phyloP scores from a whole-genome alignment of 2,329 filamentous ascomycete species.

The Chaetothyriales sp. region DNA sequence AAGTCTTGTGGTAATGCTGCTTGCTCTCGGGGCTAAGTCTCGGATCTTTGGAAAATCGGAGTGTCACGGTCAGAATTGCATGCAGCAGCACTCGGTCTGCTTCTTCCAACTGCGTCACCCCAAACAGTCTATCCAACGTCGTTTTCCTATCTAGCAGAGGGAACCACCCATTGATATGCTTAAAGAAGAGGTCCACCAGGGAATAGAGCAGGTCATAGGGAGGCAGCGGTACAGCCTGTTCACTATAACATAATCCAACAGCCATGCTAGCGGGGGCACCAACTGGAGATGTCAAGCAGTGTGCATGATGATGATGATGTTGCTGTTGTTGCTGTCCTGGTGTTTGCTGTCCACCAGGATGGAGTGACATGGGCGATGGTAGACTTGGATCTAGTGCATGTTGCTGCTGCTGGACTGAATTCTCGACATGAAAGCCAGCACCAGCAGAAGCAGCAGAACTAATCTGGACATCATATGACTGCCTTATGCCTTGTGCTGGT shows the following conservation, averaged over 20 bases:
- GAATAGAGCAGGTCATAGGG: conserved; percentile 43
- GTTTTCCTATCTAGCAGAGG: conserved; percentile 76
- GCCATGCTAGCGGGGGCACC: not conserved
- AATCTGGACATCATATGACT: conserved; percentile 7
- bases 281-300: not conserved
- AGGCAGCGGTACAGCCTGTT: not conserved
- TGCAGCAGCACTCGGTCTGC: not conserved
- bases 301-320: not conserved
- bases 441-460: not conserved
- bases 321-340: not conserved
- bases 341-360: not conserved
- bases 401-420: not conserved
- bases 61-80: conserved; percentile 73
- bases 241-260: not conserved
- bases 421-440: not conserved
- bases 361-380: not conserved
- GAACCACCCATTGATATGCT: conserved; percentile 70
- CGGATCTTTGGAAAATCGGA: conserved; percentile 66
- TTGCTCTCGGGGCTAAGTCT: conserved; percentile 59
- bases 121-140: conserved; percentile 69
- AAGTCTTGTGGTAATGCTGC: conserved; percentile 59
- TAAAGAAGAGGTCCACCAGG: conserved; percentile 62
- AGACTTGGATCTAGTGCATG: not conserved
- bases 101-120: conserved; percentile 51
- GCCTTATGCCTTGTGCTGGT: conserved; percentile 1